Base-by-base conservation (phyloP, 495 filamentous ascomycete species). In the Tuber indicum region DNA sequence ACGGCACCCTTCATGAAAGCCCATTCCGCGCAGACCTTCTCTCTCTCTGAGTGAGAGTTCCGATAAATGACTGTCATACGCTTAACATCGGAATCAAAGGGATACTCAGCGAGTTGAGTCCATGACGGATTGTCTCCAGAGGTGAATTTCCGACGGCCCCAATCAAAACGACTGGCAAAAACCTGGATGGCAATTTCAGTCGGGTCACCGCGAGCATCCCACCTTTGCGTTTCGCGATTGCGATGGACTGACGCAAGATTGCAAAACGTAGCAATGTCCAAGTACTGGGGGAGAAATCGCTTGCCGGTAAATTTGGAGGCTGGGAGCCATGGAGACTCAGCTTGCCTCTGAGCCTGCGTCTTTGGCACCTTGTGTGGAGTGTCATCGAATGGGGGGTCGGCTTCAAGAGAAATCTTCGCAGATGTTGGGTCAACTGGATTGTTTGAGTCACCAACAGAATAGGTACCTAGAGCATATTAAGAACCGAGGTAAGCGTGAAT, bases 111-210 rank as follows among this genome's bases (percentile, higher is more conserved):
- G 74, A 88, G 85, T 77, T 91, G 88, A 3, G 76, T 77, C 89
- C 89, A 92, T 69, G 85, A 74, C 7, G 89, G 85, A 43, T 85
- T 84, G n/a, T 88, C 85, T 39, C 87, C 87, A 77, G 86, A 80
- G 23, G 86, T 87, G 82, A 87, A 86, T 42, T 84, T 86, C 73
- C 88, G 85, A 39, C 88, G 85, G 69, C 89, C 88, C 87, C 87
- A 89, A 75, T 89, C 84, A 81, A 92, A 90, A 26, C 91, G 88
- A 62, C 85, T 86, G 7, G 90, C 87, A 78, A 92, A 91, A 3
- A 92, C 90, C 80, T 92, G 90, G 74, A 92, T 90, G 16, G 91
- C 90, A 77, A 91, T 91, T 76, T 92, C 90, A 0, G 91, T 92
- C 10, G 91, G 91, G 75, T 91, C 90, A 36, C 91, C 91, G 43